phyloP scores from a whole-genome alignment of 768 basidiomycete genomes.

The Gloeophyllum trabeum region DNA sequence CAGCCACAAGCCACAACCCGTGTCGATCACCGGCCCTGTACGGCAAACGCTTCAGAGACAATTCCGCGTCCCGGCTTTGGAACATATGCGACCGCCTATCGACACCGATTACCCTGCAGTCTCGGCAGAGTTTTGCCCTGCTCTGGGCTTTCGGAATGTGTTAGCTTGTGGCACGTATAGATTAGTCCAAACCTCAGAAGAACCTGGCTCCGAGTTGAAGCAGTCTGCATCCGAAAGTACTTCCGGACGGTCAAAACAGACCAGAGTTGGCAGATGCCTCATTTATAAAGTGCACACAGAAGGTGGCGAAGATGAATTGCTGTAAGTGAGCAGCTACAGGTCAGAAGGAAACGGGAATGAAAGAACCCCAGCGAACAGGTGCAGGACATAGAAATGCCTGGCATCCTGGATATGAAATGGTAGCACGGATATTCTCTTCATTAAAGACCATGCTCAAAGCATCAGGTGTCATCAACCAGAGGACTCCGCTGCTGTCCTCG shows the following conservation, averaged over 20 bases:
- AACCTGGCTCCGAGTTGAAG: constrained; percentile 6
- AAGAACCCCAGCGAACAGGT: constrained; percentile 35
- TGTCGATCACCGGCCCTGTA: too few relatives aligned
- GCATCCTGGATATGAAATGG: constrained; percentile 95
- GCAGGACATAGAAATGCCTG: constrained; percentile 65
- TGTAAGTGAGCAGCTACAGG: background rate
- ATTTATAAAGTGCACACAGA: constrained; percentile 36
- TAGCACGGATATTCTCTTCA: constrained; percentile 15
- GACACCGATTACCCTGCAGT: constrained; percentile 85
- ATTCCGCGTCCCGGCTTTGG: too few relatives aligned
- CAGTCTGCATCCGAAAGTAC: constrained; percentile 1
- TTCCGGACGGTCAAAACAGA: constrained; percentile 16
- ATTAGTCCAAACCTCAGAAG: constrained; percentile 34
- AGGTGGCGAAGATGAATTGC: constrained; percentile 25
- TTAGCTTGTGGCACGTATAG: constrained; percentile 92
- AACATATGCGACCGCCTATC: too few relatives aligned
- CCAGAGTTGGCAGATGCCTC: constrained; percentile 62
- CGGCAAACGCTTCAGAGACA: too few relatives aligned
- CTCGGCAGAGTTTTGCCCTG: constrained; percentile 85
- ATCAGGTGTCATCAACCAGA: constrained; percentile 48
- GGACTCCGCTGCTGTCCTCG: constrained; percentile 38
- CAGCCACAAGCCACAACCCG: too few relatives aligned
- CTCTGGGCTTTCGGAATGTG: constrained; percentile 40
- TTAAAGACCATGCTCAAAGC: background rate
- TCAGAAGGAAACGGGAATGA: background rate